These are phyloP conservation scores for Leccinum aurantiacum DNA, from an alignment of 768 basidiomycete species.

Conservation along the genomic window DNA sequence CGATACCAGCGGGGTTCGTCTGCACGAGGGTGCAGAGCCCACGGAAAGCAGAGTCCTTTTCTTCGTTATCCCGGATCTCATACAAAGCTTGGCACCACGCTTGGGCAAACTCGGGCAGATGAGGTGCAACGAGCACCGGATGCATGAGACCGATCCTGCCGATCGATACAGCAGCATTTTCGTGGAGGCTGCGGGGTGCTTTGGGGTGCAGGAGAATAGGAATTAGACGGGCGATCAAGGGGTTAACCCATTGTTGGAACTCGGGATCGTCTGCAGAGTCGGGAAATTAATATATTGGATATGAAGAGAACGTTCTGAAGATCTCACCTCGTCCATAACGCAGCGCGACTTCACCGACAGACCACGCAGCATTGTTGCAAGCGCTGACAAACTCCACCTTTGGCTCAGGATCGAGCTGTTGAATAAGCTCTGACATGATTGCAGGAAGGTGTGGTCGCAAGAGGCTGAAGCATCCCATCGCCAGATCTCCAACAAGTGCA, in stretches of 20 bases:
- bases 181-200: conserved; percentile 89
- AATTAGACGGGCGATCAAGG: conserved; percentile 83
- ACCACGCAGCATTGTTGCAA: conserved; percentile 99
- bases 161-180: conserved; percentile 98
- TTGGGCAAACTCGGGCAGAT: conserved; percentile 87
- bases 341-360: conserved; percentile 96
- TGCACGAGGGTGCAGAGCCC: conserved; percentile 96
- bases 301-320: not conserved
- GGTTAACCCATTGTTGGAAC: conserved; percentile 90
- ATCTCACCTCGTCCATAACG: conserved; percentile 76
- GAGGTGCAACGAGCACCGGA: conserved; percentile 83
- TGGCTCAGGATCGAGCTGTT: conserved; percentile 90
- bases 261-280: conserved; percentile 64
- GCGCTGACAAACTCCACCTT: conserved; percentile 94
- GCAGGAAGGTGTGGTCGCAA: conserved; percentile 83
- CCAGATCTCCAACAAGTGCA: conserved; percentile 97
- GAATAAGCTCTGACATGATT: conserved; percentile 87
- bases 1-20: conserved; percentile 89
- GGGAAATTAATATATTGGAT: conserved; percentile 7
- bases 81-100: conserved; percentile 97
- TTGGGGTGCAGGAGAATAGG: conserved; percentile 92
- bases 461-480: conserved; percentile 90
- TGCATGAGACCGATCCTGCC: conserved; percentile 95
- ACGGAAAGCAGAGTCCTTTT: conserved; percentile 98
- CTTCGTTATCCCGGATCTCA: conserved; percentile 98